These are phyloP conservation scores for Toxoplasma gondii DNA, from an alignment of 169 alveolate species.

Conservation along the genomic window DNA sequence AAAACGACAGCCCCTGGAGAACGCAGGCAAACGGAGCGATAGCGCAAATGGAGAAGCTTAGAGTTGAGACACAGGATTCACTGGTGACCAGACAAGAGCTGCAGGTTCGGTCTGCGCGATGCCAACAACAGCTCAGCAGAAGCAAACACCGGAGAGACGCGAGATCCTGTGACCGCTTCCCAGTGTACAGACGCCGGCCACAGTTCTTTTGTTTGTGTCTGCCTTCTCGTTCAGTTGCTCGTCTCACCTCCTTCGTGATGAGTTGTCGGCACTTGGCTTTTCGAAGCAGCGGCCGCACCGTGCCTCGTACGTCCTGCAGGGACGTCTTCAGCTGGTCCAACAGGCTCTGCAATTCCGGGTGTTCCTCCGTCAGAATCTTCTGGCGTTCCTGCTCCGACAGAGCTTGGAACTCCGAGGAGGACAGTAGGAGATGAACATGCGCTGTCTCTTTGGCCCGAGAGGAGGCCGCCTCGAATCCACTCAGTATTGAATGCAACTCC, in stretches of 20 bases:
- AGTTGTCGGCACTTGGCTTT: constrained; percentile 65
- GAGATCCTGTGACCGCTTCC: too few species aligned
- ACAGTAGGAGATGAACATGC: background rate
- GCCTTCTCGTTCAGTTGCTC: too few species aligned
- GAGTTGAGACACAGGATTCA: background rate
- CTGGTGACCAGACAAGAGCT: too few species aligned
- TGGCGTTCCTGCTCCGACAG: constrained; percentile 34
- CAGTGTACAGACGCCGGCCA: too few species aligned
- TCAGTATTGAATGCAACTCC: constrained; percentile 52
- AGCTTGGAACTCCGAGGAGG: constrained; percentile 6
- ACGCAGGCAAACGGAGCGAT: background rate
- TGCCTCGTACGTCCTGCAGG: constrained; percentile 70
- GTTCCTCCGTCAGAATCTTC: constrained; percentile 62
- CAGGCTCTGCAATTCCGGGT: constrained; percentile 72
- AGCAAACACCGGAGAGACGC: too few species aligned
- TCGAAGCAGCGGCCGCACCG: constrained; percentile 68
- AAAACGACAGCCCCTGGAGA: constrained; percentile 75
- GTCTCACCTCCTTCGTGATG: constrained; percentile 74
- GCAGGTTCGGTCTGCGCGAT: too few species aligned
- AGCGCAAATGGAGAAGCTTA: background rate
- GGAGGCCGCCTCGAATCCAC: constrained; percentile 29
- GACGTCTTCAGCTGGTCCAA: constrained; percentile 71
- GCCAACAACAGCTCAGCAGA: too few species aligned
- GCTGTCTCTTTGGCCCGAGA: background rate
- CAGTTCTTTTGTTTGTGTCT: too few species aligned